phyloP scores from a whole-genome alignment of 2,329 filamentous ascomycete genomes.

The Cytospora leucostoma region DNA sequence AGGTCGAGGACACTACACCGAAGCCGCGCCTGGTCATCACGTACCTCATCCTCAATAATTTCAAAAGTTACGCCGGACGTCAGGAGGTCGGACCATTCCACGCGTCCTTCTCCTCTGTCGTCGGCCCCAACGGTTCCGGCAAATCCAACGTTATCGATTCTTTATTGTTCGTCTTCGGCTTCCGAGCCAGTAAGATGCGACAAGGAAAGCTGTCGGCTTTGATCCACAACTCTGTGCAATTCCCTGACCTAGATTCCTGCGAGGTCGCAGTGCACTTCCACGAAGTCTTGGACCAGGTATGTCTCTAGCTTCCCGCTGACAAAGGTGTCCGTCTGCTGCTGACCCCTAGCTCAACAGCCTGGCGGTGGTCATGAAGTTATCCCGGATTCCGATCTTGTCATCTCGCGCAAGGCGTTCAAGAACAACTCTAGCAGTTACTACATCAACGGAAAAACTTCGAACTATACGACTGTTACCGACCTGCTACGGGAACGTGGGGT shows the following conservation, averaged over 20 bases:
- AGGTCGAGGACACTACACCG: conserved; percentile 74
- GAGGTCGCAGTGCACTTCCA: conserved; percentile 97
- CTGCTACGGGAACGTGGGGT: conserved; percentile 85
- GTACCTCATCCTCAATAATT: conserved; percentile 89
- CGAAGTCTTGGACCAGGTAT: conserved; percentile 82
- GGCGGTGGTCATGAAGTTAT: conserved; percentile 74
- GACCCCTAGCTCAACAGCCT: conserved; percentile 48
- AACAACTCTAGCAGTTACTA: conserved; percentile 99
- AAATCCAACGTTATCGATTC: conserved; percentile 99
- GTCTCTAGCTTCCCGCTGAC: conserved; percentile 30
- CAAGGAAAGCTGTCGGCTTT: conserved; percentile 97
- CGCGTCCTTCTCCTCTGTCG: conserved; percentile 94
- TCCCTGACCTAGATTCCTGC: conserved; percentile 83
- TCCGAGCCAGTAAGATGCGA: conserved; percentile 98
- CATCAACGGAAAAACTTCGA: conserved; percentile 86
- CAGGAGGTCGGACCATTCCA: conserved; percentile 98
- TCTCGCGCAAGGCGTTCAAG: conserved; percentile 92
- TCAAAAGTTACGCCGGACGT: conserved; percentile 96
- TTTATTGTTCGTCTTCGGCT: conserved; percentile 97
- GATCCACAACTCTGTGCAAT: conserved; percentile 92
- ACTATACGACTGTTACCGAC: conserved; percentile 88
- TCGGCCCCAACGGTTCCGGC: conserved; percentile 95
- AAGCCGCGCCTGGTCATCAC: conserved; percentile 91
- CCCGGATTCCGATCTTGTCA: conserved; percentile 79
- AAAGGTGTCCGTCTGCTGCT: conserved; percentile 30